Conservation (phyloP, 192 early-diverging fungal species). For the Cladochytrium replicatum region DNA sequence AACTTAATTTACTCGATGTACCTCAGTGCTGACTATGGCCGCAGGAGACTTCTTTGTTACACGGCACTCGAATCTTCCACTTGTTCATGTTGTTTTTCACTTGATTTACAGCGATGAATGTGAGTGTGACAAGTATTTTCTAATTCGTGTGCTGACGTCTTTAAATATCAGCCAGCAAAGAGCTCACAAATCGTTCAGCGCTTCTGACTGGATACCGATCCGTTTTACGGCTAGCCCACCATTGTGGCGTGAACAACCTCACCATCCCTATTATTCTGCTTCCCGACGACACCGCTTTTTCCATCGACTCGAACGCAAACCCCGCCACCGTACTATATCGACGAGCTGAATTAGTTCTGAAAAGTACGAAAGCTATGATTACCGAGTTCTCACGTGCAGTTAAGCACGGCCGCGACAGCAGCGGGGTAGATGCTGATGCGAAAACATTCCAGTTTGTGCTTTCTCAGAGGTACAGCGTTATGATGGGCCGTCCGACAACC, state of each 20-base stretch:
- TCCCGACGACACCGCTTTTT: constrained; percentile 22
- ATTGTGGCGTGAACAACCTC: constrained; percentile 51
- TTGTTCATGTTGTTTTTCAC: constrained; percentile 65
- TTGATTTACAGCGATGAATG: constrained; percentile 51
- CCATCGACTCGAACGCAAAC: neutral
- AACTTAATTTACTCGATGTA: neutral
- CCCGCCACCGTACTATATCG: neutral
- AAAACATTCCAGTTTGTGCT: constrained; percentile 15
- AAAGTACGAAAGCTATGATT: constrained; percentile 25
- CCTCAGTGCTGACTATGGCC: neutral
- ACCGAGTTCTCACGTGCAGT: constrained; percentile 14
- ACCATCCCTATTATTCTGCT: constrained; percentile 59
- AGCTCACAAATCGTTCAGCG: constrained; percentile 15
- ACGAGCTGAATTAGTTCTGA: constrained; percentile 21
- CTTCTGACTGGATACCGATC: constrained; percentile 51
- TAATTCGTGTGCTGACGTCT: constrained; percentile 5
- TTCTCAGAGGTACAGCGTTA: neutral
- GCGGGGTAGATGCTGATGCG: constrained; percentile 6
- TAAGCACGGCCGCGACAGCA: constrained; percentile 16
- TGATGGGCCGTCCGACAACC: too few species aligned
- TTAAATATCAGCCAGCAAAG: constrained; percentile 1
- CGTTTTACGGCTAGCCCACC: constrained; percentile 47
- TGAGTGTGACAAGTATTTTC: constrained; percentile 13
- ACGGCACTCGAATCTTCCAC: constrained; percentile 62
- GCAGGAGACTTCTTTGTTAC: constrained; percentile 65